Base-by-base conservation (phyloP, 2,329 filamentous ascomycete species). In the Coniochaeta sp. region DNA sequence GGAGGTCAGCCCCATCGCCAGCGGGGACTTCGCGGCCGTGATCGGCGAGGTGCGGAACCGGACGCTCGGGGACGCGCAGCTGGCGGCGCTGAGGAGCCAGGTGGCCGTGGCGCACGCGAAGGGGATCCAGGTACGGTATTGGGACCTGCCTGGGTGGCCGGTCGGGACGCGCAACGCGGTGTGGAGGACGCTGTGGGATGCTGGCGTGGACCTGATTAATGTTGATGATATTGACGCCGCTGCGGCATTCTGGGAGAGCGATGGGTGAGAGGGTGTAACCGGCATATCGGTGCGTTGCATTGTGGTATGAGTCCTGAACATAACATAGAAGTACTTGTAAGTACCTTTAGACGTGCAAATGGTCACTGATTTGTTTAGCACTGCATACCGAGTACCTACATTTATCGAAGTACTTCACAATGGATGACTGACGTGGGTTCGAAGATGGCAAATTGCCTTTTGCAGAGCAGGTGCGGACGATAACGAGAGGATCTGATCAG, bases 121-220 rank as follows among this genome's bases (percentile, higher is more conserved):
- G 66, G 85, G 85, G 0, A 86, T 89, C 61, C 74, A 73, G 60
- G 79, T 79, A 1, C 72, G 86, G 60, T 89, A 88, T 66, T 89
- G 85, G 85, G 82, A 85, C 58, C 79, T 81, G 63, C 86, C 86
- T 0, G 74, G 73, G 1, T 88, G 79, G 75, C 85, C 84, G 0
- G 71, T 88, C 30, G 77, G 79, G n/a, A 81, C 78, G 24, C 72
- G 86, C 26, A 83, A 87, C 68, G 73, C 75, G 10, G 71, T 86
- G 4, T 89, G 86, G 86, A 73, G 78, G 63, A 77, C 75, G 5
- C 69, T 89, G 62, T 75, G 80, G 64, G 74, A 79, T 57, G 82
- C 82, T 61, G 84, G 84, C 0, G 83, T 84, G n/a, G 81, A 81
- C 61, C 68, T 89, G 60, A 65, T 89, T 57, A 88, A 88, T 70